Conservation (phyloP, 2,329 filamentous ascomycete species). For the Bipolaris zeicola region DNA sequence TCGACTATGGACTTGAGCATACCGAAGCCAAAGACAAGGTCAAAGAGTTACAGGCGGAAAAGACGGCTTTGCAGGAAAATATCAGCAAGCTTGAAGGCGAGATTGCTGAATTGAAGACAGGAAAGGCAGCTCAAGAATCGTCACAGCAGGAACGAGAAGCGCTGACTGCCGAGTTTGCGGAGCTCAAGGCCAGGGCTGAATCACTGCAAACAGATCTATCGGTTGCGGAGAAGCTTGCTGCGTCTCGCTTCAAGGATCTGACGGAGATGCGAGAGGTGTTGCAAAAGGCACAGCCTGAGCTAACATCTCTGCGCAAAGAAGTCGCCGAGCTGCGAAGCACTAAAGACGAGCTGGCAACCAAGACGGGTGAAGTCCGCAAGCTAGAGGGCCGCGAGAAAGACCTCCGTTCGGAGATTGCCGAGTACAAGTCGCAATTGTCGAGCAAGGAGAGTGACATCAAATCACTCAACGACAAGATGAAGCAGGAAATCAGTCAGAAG, state of each 20-base stretch:
- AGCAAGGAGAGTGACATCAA: slow-evolving; percentile 82
- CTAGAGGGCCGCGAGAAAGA: slow-evolving; percentile 85
- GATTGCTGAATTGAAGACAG: slow-evolving; percentile 61
- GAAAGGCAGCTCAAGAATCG: slow-evolving; percentile 53
- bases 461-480: slow-evolving; percentile 76
- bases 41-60: slow-evolving; percentile 73
- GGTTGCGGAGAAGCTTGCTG: slow-evolving; percentile 83
- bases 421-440: slow-evolving; percentile 69
- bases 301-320: slow-evolving; percentile 78
- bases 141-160: slow-evolving; percentile 60
- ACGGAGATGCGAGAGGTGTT: slow-evolving; percentile 78
- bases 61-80: slow-evolving; percentile 65
- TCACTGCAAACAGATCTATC: slow-evolving; percentile 81
- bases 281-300: slow-evolving; percentile 84
- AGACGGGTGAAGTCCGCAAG: slow-evolving; percentile 68
- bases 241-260: slow-evolving; percentile 86
- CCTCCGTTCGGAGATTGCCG: slow-evolving; percentile 72
- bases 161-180: slow-evolving; percentile 69
- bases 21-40: slow-evolving; percentile 79
- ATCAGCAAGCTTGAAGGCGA: slow-evolving; percentile 75
- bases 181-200: slow-evolving; percentile 71
- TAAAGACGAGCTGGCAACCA: slow-evolving; percentile 74
- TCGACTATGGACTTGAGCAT: slow-evolving; percentile 80
- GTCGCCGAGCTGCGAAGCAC: slow-evolving; percentile 73
- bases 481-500: slow-evolving; percentile 72